A percentile compares a stretch with the other conserved stretches of the same genome.
phyloP scores from a whole-genome alignment of 768 basidiomycete genomes.

The Leccinum incarnatum region DNA sequence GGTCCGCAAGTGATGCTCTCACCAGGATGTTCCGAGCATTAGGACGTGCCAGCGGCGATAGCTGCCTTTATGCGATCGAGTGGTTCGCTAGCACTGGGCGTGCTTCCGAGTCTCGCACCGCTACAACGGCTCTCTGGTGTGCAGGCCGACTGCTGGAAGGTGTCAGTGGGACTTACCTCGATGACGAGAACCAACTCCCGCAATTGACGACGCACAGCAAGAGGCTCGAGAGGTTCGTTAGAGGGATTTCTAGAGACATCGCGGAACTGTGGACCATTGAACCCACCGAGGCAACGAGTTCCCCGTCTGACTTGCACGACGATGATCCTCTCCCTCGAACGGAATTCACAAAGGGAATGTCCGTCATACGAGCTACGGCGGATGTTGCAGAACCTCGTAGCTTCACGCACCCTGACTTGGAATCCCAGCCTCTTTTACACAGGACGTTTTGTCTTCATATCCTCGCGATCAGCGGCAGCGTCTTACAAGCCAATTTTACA shows the following conservation, averaged over 20 bases:
- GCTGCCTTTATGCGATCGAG: conserved; percentile 73
- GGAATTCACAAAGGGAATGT: conserved; percentile 65
- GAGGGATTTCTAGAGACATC: conserved; percentile 59
- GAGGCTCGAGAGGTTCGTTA: conserved; percentile 60
- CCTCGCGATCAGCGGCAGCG: conserved; percentile 65
- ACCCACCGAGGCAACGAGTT: conserved; percentile 29
- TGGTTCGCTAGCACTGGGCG: conserved; percentile 68
- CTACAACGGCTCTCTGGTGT: conserved; percentile 82
- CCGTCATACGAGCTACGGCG: conserved; percentile 57
- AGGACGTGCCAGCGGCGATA: conserved; percentile 66
- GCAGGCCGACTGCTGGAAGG: conserved; percentile 77
- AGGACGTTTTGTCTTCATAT: conserved; percentile 68
- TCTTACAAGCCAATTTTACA: conserved; percentile 70
- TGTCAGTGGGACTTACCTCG: conserved; percentile 47
- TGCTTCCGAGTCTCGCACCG: conserved; percentile 41
- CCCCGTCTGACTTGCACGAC: conserved; percentile 10
- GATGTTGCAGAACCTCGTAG: conserved; percentile 41
- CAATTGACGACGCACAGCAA: conserved; percentile 34
- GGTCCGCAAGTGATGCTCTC: conserved; percentile 51
- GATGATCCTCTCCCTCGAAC: conserved; percentile 44
- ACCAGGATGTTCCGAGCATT: conserved; percentile 71
- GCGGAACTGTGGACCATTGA: conserved; percentile 70
- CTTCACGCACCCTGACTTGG: conserved; percentile 25
- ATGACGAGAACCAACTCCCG: conserved; percentile 16
- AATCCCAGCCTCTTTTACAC: conserved; percentile 64